phyloP scores from a whole-genome alignment of 768 basidiomycete species.

The Tricholoma hemisulphureum region DNA sequence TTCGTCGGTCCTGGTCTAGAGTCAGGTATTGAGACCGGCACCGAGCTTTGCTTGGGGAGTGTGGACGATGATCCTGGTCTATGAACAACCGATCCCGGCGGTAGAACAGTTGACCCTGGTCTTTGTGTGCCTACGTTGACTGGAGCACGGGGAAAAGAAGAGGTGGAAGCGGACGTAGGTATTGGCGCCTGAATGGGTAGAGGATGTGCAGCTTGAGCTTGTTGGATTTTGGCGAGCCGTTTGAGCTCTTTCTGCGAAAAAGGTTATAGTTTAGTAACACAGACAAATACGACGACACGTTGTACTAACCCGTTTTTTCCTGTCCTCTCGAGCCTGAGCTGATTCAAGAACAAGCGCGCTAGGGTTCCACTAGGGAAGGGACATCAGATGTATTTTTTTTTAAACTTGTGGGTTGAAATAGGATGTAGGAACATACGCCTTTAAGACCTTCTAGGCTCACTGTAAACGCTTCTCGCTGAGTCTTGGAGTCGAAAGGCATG shows the following conservation, averaged over 20 bases:
- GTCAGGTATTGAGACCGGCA: conserved; percentile 23
- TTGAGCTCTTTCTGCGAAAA: conserved; percentile 68
- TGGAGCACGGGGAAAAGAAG: conserved; percentile 20
- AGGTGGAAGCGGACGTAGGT: conserved; percentile 28
- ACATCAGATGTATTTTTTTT: no score
- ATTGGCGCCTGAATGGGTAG: conserved; percentile 33
- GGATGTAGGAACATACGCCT: conserved; percentile 48
- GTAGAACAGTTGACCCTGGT: conserved; percentile 28
- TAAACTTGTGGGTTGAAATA: no score
- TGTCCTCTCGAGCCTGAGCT: conserved; percentile 73
- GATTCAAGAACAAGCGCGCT: conserved; percentile 61
- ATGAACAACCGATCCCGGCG: conserved; percentile 23
- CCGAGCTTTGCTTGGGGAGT: conserved; percentile 18
- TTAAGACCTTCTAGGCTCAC: conserved; percentile 72
- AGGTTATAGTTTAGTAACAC: not conserved
- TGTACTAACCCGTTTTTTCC: conserved; percentile 68
- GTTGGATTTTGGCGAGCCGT: conserved; percentile 59
- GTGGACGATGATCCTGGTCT: conserved; percentile 19
- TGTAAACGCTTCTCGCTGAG: conserved; percentile 70
- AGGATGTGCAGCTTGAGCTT: conserved; percentile 27
- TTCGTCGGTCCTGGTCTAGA: conserved; percentile 22
- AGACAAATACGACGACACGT: not conserved
- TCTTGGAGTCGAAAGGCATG: conserved; percentile 58
- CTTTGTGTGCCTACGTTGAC: conserved; percentile 32
- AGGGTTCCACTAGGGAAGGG: conserved; percentile 58